These are phyloP conservation scores for Annulohypoxylon stygium DNA, from an alignment of 495 filamentous ascomycete genomes.

Conservation along the genomic window DNA sequence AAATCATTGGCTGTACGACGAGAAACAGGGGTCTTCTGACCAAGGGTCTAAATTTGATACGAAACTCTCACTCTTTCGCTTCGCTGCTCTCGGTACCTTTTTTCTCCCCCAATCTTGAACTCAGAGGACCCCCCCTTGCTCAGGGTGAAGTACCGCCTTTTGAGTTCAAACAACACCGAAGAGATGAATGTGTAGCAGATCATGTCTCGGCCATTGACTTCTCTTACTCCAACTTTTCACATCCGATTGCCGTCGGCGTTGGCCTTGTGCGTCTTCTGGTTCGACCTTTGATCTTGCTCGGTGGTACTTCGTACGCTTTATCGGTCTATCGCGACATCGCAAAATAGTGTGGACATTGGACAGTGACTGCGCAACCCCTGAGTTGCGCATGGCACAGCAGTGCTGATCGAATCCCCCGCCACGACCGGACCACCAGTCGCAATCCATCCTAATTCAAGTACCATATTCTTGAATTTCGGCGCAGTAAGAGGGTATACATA, in stretches of 20 bases:
- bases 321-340: slow-evolving; percentile 21
- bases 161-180: slow-evolving; percentile 46
- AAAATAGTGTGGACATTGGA: neutral
- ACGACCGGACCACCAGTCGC: slow-evolving; percentile 28
- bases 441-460: slow-evolving; percentile 17
- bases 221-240: slow-evolving; percentile 28
- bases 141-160: slow-evolving; percentile 41
- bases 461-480: slow-evolving; percentile 11
- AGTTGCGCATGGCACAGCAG: slow-evolving; percentile 39
- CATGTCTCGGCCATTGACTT: slow-evolving; percentile 42
- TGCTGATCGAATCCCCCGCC: slow-evolving; percentile 39
- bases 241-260: slow-evolving; percentile 20
- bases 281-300: slow-evolving; percentile 15
- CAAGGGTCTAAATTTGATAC: slow-evolving; percentile 48
- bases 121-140: slow-evolving; percentile 19
- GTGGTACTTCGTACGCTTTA: slow-evolving; percentile 4
- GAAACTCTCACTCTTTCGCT: slow-evolving; percentile 34
- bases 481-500: slow-evolving; percentile 24
- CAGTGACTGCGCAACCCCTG: slow-evolving; percentile 21
- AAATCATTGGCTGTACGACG: slow-evolving; percentile 29
- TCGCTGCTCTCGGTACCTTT: slow-evolving; percentile 36
- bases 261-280: slow-evolving; percentile 12
- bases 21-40: slow-evolving; percentile 31
- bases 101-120: slow-evolving; percentile 1
- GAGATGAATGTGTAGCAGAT: slow-evolving; percentile 46